Evolutionary conservation across 2,329 filamentous ascomycete species (phyloP), one percentile per base, ranked within the genome.

Genomic region (Paraphoma sp.): DNA sequence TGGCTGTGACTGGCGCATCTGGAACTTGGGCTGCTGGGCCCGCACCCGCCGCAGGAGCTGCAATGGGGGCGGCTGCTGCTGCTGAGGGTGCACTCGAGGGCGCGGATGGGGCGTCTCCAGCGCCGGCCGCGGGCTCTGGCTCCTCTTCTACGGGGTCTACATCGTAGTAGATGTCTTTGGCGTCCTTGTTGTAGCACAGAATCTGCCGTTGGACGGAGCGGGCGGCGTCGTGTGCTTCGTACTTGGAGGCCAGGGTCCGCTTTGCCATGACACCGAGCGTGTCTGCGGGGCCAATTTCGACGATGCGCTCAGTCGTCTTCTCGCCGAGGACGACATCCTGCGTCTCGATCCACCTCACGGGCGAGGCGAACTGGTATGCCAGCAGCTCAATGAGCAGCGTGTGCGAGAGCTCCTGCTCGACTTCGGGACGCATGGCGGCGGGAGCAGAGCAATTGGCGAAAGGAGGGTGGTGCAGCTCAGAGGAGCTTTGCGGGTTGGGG

Each of bases 161-260:
- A 75, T 97, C 94, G 80, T 99, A 99, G 84, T 99, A 99, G 65
- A 99, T 99, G 79, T 99, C 95, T 79, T 97, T 98, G 54, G 93
- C 91, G 75, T 99, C 95, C 80, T 99, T 99, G 84, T 97, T 98
- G 84, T 98, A 99, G 84, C 95, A 98, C 54, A 99, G 87, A 76
- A 99, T 97, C 79, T 98, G 94, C 77, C 95, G 88, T 81, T 97
- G 93, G 43, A 98, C 89, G 7, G 94, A 97, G 73, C 94, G 94
- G 60, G 95, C 95, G 54, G 95, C 95, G 80, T 99, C 95, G 80
- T 97, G 97, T 62, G 94, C 93, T 84, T 99, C 95, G 79, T 98
- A 99, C 81, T 98, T 98, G 75, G 93, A 93, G 59, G 93, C 92
- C 60, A 99, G 81, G 51, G 95, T 99, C 70, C 94, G 87, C 84